Base-by-base conservation (phyloP, 352 stramenopile species). In the Nothophytophthora sp. region DNA sequence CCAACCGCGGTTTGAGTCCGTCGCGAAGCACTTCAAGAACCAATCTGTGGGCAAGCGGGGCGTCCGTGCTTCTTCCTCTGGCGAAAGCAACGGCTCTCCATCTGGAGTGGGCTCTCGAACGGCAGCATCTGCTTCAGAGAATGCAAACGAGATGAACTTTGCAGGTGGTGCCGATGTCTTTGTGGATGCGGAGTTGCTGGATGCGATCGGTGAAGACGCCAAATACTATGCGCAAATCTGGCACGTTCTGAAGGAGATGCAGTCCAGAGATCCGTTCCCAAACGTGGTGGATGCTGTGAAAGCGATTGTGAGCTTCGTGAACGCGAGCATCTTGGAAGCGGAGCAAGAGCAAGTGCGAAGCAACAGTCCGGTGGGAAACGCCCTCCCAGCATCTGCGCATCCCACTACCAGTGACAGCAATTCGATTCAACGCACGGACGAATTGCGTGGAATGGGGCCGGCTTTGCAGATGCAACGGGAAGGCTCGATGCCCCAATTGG, bases 221-320 rank as follows among this genome's bases (percentile, higher is more conserved):
- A 81, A 90, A 42, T 79, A 90, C 50, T 97, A 98, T 52, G 66
- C 73, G 44, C 52, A 83, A 39, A 84, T 97, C 27, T 98, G 91
- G 92, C 71, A 85, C 27, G 63, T 67, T 32, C 59, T 98, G 18
- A 84, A 91, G 42, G 72, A 79, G 28, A 74, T 97, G 32, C 87
- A 97, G 55, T 83, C 90, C 4, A 72, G 70, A 28, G 93, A 98
- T 50, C 79, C 90, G 6, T 96, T 97, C 52, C 86, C 87, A 11
- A 59, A 73, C 59, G 94, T 75, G 25, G 74, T 59, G 18, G 74
- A 57, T 54, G 81, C 50, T 42, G 88, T 64, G 57, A 88, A 88
- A 59, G 52, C 67, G 25, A 76, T 90, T 27, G 74, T 90, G 3
- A 81, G 77, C 29, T 74, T 74, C 19, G 75, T 90, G 20, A 86